These are phyloP conservation scores for Ophidiomyces ophidiicola DNA, from an alignment of 2,329 filamentous ascomycete genomes.

Conservation along the genomic window DNA sequence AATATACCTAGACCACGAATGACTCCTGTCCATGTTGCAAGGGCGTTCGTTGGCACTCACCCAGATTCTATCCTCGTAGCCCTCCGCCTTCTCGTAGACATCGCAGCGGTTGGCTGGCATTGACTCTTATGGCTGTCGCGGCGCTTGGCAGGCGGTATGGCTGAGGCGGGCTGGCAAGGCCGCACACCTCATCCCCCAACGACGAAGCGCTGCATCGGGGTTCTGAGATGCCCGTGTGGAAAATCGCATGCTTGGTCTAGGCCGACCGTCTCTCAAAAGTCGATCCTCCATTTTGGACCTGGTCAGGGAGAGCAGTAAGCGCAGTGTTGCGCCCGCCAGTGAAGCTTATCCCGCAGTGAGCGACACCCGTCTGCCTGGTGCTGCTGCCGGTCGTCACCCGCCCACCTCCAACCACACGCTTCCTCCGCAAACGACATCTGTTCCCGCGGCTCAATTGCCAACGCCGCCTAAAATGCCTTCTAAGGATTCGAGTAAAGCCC, in stretches of 20 bases:
- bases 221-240: neutral
- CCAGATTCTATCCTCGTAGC: too few species aligned
- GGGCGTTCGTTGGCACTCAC: too few species aligned
- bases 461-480: constrained; percentile 31
- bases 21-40: too few species aligned
- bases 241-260: constrained; percentile 44
- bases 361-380: neutral
- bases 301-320: constrained; percentile 41
- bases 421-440: constrained; percentile 32
- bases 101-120: too few species aligned
- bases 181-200: constrained; percentile 1
- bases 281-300: constrained; percentile 53
- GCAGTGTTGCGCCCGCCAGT: constrained; percentile 21
- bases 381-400: neutral
- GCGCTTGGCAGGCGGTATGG: neutral
- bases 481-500: constrained; percentile 34
- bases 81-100: too few species aligned
- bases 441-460: constrained; percentile 21
- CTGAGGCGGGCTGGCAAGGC: neutral
- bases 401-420: constrained; percentile 8
- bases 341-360: neutral
- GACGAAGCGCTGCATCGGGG: neutral
- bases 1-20: too few species aligned
- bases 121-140: too few species aligned
- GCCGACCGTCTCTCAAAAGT: constrained; percentile 44